Conservation (phyloP, 192 early-diverging fungal species). For the Coemansia interrupta region DNA sequence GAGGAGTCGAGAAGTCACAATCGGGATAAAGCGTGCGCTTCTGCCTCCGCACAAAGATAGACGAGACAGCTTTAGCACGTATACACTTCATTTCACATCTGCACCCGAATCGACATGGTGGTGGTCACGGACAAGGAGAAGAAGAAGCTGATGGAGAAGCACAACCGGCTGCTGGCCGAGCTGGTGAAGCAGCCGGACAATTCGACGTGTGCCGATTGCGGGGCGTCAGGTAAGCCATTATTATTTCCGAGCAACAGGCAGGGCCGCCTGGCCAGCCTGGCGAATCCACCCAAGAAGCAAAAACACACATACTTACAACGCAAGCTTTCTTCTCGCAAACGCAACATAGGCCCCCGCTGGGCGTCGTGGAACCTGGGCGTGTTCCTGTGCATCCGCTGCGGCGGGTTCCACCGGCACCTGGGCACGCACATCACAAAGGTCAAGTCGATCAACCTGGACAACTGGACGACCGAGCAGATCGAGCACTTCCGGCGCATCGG, state of each 20-base stretch:
- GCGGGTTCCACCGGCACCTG: slow-evolving; percentile 72
- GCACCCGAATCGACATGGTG: slow-evolving; percentile 21
- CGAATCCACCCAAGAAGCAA: too few species aligned
- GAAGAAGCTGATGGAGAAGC: slow-evolving; percentile 65
- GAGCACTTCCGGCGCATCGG: slow-evolving; percentile 59
- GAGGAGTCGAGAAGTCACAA: too few species aligned
- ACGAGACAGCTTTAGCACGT: too few species aligned
- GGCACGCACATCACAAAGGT: slow-evolving; percentile 91
- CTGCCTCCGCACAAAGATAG: too few species aligned
- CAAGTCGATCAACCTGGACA: slow-evolving; percentile 84
- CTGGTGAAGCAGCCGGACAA: slow-evolving; percentile 68
- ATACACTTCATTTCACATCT: neutral
- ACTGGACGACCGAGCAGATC: slow-evolving; percentile 83
- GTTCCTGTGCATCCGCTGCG: slow-evolving; percentile 93
- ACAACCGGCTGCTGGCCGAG: slow-evolving; percentile 65
- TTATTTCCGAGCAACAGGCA: too few species aligned
- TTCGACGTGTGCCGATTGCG: slow-evolving; percentile 72
- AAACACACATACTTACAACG: too few species aligned
- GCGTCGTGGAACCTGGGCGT: slow-evolving; percentile 87
- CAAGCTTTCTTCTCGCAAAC: slow-evolving; percentile 7
- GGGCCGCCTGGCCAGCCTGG: too few species aligned
- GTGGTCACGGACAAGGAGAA: slow-evolving; percentile 53
- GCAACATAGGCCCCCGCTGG: slow-evolving; percentile 79
- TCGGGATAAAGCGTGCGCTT: too few species aligned
- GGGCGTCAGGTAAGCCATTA: slow-evolving; percentile 61